Evolutionary conservation across 176 grass and related monocot genomes (phyloP).

Genomic region (Rhynchospora pubera): DNA sequence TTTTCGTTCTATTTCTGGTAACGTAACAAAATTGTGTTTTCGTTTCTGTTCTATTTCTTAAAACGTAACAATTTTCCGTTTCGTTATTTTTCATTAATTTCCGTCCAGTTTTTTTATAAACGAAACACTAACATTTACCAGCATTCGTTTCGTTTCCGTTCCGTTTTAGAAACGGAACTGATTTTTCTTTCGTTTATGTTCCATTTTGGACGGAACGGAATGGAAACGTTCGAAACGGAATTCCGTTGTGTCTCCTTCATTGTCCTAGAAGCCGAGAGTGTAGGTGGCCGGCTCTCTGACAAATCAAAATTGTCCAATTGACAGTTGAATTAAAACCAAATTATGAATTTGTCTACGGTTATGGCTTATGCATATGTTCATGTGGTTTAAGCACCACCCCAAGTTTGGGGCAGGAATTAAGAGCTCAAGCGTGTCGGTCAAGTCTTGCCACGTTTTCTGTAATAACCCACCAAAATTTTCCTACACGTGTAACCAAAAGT

Average conservation of each 20-base stretch:
- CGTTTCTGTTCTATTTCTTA: no score
- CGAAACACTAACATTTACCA: no score
- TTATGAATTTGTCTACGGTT: background rate
- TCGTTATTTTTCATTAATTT: no score
- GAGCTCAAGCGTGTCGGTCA: background rate
- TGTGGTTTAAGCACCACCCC: slow-evolving; percentile 2
- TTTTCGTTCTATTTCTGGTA: no score
- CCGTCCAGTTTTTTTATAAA: no score
- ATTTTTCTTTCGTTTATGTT: no score
- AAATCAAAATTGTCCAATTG: background rate
- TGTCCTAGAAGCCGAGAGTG: background rate
- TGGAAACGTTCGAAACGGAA: no score
- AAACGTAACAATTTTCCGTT: no score
- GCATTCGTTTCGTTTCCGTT: no score
- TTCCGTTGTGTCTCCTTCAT: background rate
- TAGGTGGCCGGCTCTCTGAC: background rate
- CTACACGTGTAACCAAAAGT: background rate
- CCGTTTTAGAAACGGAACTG: no score
- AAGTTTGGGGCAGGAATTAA: slow-evolving; percentile 5
- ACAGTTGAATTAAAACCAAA: background rate
- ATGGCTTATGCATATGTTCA: background rate
- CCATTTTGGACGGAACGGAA: no score
- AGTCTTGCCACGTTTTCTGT: slow-evolving; percentile 2
- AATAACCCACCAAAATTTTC: background rate
- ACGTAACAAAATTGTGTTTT: no score